Conservation (phyloP, 1,139 yeast genomes). For the Groenewaldozyma auringiensis region DNA sequence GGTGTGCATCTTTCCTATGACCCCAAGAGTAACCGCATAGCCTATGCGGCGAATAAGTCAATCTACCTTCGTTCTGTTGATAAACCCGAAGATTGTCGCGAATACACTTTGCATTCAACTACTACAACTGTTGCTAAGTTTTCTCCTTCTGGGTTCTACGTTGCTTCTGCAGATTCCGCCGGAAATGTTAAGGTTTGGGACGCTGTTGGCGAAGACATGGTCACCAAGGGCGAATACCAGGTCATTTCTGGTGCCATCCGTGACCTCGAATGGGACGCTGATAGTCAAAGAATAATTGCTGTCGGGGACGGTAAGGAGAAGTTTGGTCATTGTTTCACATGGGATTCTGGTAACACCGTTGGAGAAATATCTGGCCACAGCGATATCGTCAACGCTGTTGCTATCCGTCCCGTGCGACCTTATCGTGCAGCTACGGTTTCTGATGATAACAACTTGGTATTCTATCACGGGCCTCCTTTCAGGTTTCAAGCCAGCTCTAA, state of each 20-base stretch:
- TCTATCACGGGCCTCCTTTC: conserved; percentile 90
- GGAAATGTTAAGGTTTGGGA: conserved; percentile 93
- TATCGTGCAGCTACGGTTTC: conserved; percentile 90
- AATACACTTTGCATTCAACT: conserved; percentile 64
- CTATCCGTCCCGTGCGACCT: conserved; percentile 83
- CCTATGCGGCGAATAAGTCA: conserved; percentile 76
- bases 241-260: conserved; percentile 76
- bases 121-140: conserved; percentile 77
- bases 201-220: conserved; percentile 50
- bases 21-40: conserved; percentile 55
- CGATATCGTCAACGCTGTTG: conserved; percentile 74
- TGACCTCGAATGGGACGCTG: conserved; percentile 90
- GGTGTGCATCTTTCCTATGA: conserved; percentile 73
- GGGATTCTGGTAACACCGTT: conserved; percentile 90
- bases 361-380: conserved; percentile 96
- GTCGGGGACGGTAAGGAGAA: conserved; percentile 93
- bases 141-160: conserved; percentile 80
- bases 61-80: conserved; percentile 63
- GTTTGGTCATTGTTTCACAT: conserved; percentile 87
- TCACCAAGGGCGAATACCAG: conserved; percentile 72
- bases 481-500: conserved; percentile 68
- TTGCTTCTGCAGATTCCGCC: conserved; percentile 86
- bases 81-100: conserved; percentile 43
- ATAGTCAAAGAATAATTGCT: conserved; percentile 75
- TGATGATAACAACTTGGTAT: conserved; percentile 79